Percentiles rank a stretch among this genome's conserved stretches.
phyloP scores from a whole-genome alignment of 2,329 filamentous ascomycete species.

The Xylariomycetidae sp. region DNA sequence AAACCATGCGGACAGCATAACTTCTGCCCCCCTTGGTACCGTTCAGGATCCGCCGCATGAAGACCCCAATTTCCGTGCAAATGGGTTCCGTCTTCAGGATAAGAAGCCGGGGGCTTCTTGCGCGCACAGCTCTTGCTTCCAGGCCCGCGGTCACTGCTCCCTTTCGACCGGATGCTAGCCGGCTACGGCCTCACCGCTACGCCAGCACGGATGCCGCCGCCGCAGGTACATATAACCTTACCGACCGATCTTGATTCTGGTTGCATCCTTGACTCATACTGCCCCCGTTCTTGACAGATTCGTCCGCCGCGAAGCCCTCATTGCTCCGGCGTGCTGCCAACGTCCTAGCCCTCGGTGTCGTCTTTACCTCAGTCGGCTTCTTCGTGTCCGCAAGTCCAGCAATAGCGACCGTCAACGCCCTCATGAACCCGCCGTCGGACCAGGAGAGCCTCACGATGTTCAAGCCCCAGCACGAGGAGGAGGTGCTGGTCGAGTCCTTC shows the following conservation, averaged over 20 bases:
- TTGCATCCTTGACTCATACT: slow-evolving; percentile 5
- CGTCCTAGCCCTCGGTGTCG: slow-evolving; percentile 39
- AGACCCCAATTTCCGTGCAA: too few species aligned
- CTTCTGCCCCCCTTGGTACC: too few species aligned
- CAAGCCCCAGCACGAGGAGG: slow-evolving; percentile 47
- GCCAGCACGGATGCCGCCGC: slow-evolving; percentile 14
- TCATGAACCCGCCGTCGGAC: slow-evolving; percentile 53
- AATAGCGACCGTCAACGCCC: slow-evolving; percentile 38
- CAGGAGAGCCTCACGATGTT: slow-evolving; percentile 67
- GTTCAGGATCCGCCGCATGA: too few species aligned
- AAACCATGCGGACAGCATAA: too few species aligned
- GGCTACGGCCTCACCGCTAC: slow-evolving; percentile 10
- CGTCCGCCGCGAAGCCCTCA: slow-evolving; percentile 25
- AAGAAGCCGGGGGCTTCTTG: too few species aligned
- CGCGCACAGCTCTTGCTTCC: too few species aligned
- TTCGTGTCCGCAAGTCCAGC: slow-evolving; percentile 50
- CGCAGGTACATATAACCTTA: slow-evolving; percentile 10
- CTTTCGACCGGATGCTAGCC: slow-evolving; percentile 9
- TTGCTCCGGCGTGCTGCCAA: slow-evolving; percentile 39
- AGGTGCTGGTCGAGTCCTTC: slow-evolving; percentile 59
- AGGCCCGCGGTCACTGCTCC: too few species aligned
- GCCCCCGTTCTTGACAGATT: slow-evolving; percentile 7
- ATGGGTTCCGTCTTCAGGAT: too few species aligned
- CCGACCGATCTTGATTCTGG: not conserved
- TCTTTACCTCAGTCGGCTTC: slow-evolving; percentile 47